Base-by-base conservation (phyloP, 371 early-diverging fungal species). In the Chytridiales sp. region DNA sequence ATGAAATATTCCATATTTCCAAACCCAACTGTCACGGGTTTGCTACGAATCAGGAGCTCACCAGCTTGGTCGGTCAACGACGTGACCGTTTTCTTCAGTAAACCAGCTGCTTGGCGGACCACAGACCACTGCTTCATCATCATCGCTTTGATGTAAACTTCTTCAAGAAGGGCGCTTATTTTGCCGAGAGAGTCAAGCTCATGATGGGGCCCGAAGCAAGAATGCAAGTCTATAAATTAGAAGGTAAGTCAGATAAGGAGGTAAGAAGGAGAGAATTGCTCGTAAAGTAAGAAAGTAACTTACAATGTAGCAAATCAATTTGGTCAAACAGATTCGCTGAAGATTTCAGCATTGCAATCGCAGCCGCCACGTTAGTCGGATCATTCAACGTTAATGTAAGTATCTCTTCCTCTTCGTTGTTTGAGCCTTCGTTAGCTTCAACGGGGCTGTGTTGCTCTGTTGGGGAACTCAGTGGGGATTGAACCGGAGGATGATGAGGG, bases 261-360 rank as follows among this genome's bases (percentile, higher is more conserved):
- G n/a, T n/a, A n/a, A n/a, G n/a, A n/a, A n/a, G n/a, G n/a, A n/a
- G n/a, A n/a, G n/a, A n/a, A n/a, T n/a, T n/a, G n/a, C n/a, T n/a
- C n/a, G n/a, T n/a, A n/a, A n/a, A n/a, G n/a, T n/a, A n/a, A n/a
- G n/a, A n/a, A n/a, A n/a, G n/a, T n/a, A n/a, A 4, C 66, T 56
- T 38, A 66, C 66, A 93, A 61, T 91, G 89, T 46, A 91, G 69
- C 38, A 93, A 61, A 64, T 92, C 89, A 22, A 87, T 77, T 67
- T 93, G 92, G 57, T 93, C 94, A 48, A 85, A 88, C 19, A 93
- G 75, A 56, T 89, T 90, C 19, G 85, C 81, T 9, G 90, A 89
- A 15, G 68, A 68, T 19, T 70, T 62, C 15, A 92, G 72, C 49
- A 82, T 76, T 11, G 75, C 71, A 34, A 87, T 78, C 17, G 93